These are phyloP conservation scores for Lepidium didymum DNA, from an alignment of 345 rosid species.

Conservation along the genomic window DNA sequence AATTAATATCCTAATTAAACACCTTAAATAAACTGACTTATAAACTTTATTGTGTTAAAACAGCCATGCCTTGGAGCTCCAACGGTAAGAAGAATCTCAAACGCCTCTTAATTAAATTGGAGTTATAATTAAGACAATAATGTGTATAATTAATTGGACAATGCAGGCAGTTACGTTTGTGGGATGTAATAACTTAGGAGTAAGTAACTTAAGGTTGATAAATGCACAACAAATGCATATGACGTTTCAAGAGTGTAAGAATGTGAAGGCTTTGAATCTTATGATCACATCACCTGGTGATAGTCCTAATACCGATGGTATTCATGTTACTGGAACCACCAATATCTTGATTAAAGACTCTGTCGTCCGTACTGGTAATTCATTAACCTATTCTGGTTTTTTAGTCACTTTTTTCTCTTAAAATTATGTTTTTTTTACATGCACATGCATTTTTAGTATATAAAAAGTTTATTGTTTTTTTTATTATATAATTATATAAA, in stretches of 20 bases:
- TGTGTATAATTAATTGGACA: not conserved
- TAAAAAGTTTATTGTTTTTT: not conserved
- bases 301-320: conserved; percentile 94
- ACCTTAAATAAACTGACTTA: not conserved
- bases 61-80: conserved; percentile 87
- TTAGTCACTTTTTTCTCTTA: too few relatives aligned
- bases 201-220: conserved; percentile 49
- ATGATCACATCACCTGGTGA: conserved; percentile 50
- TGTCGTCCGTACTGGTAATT: conserved; percentile 61
- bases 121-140: not conserved
- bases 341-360: conserved; percentile 52
- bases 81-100: conserved; percentile 53
- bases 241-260: conserved; percentile 40
- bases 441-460: not conserved
- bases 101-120: not conserved
- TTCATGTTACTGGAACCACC: conserved; percentile 62
- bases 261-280: conserved; percentile 51
- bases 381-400: not conserved
- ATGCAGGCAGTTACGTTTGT: conserved; percentile 68
- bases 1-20: not conserved
- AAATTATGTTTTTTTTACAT: not conserved
- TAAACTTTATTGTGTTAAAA: not conserved
- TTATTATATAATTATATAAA: not conserved
- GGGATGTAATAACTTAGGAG: conserved; percentile 51
- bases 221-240: conserved; percentile 86